phyloP scores from a whole-genome alignment of 2,329 filamentous ascomycete species.

The Talaromyces verruculosus region DNA sequence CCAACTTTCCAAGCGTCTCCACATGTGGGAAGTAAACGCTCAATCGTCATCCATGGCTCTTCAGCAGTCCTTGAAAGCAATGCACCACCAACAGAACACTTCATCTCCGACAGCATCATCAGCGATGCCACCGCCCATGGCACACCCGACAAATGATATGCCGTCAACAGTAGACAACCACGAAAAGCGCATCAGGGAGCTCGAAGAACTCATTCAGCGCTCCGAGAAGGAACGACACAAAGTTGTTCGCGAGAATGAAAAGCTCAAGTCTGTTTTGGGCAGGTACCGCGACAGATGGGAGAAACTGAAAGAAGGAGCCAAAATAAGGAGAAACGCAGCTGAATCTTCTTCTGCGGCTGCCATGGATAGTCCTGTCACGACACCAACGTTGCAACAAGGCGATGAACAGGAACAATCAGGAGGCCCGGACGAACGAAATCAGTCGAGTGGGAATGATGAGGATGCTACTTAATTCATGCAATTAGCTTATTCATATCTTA shows the following conservation, averaged over 20 bases:
- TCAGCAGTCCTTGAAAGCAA: constrained; percentile 70
- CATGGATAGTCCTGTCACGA: constrained; percentile 11
- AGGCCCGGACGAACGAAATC: background rate
- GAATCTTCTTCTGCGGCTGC: constrained; percentile 11
- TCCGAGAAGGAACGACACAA: constrained; percentile 63
- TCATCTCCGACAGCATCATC: constrained; percentile 31
- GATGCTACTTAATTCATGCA: background rate
- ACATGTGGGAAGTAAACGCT: constrained; percentile 88
- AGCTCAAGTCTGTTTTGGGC: constrained; percentile 54
- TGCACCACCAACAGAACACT: constrained; percentile 41
- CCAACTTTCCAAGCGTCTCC: constrained; percentile 80
- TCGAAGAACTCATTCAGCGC: constrained; percentile 65
- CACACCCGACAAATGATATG: constrained; percentile 29
- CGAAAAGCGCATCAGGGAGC: constrained; percentile 60
- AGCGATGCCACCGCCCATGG: constrained; percentile 28
- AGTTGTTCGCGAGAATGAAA: constrained; percentile 62
- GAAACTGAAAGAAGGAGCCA: constrained; percentile 65
- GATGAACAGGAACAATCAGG: background rate
- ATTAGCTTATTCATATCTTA: background rate
- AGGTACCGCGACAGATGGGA: constrained; percentile 67
- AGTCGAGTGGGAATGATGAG: constrained; percentile 9
- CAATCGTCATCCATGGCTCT: constrained; percentile 84
- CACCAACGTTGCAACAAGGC: constrained; percentile 10
- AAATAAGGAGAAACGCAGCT: constrained; percentile 32
- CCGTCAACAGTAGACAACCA: constrained; percentile 9